Evolutionary conservation across 2,329 filamentous ascomycete species (phyloP).

Genomic region (Diaporthe sp.): DNA sequence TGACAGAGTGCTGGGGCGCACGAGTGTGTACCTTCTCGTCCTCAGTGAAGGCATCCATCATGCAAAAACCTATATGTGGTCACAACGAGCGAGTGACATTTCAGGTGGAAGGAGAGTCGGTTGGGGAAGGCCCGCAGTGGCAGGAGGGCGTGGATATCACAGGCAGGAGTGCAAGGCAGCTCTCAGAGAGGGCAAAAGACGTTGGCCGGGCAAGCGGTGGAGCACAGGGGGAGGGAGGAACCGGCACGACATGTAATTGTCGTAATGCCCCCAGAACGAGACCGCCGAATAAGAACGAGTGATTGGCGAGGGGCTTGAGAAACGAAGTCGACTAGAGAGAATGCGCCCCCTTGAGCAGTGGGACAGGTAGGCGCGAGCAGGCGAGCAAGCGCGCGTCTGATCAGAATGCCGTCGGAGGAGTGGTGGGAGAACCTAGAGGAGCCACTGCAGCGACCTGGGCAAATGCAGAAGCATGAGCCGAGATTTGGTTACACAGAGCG

Average conservation of each 20-base stretch:
- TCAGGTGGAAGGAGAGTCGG: constrained; percentile 33
- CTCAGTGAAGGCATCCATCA: constrained; percentile 64
- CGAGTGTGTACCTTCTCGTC: constrained; percentile 64
- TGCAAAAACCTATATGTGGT: constrained; percentile 42
- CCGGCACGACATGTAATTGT: constrained; percentile 33
- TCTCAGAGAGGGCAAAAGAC: constrained; percentile 29
- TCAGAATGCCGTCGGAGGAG: constrained; percentile 25
- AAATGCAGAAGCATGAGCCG: constrained; percentile 37
- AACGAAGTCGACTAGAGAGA: constrained; percentile 33
- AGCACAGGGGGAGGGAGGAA: constrained; percentile 22
- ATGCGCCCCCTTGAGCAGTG: constrained; percentile 28
- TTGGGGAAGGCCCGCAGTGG: background rate
- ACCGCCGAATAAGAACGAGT: constrained; percentile 41
- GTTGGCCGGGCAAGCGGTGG: constrained; percentile 34
- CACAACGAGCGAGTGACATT: constrained; percentile 36
- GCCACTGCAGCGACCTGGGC: constrained; percentile 26
- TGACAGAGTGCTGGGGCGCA: constrained; percentile 29
- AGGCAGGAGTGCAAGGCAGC: constrained; percentile 30
- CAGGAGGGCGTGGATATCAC: constrained; percentile 23
- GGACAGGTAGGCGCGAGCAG: constrained; percentile 41
- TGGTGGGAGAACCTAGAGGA: constrained; percentile 25
- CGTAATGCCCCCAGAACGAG: constrained; percentile 33
- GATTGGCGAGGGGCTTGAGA: constrained; percentile 34
- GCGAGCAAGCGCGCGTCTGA: constrained; percentile 55
- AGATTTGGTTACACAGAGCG: constrained; percentile 41